Base-by-base conservation (phyloP, 2,329 filamentous ascomycete species). In the Chaetomium strumarium region DNA sequence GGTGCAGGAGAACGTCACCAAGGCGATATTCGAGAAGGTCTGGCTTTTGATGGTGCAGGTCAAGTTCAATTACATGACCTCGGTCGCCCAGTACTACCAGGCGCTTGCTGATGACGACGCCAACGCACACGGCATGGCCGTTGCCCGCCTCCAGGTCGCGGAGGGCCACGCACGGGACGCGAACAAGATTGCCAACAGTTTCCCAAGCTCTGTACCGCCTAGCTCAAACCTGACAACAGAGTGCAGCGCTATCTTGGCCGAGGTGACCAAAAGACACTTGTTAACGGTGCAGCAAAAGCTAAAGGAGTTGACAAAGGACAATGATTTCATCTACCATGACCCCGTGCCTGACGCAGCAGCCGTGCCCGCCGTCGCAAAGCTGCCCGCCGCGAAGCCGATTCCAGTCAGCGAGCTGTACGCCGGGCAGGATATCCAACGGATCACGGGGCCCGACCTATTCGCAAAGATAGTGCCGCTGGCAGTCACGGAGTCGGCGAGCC, bases 251-350 rank as follows among this genome's bases (percentile, higher is more conserved):
- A 77, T 84, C 48, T 72, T 99, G 34, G 74, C 81, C n/a, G 90
- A 95, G 33, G 80, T 95, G 58, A 85, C 89, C 14, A 95, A 90
- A 67, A 82, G 90, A 56, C 92, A 97, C 62, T 71, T 88, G 29
- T 77, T 86, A 0, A 85, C 83, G 31, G 85, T 96, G 3, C 87
- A 95, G 66, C 87, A 92, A 56, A 91, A 88, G 67, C 74, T 96
- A 19, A 75, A 76, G 16, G 84, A 88, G 55, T 78, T 91, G 46
- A 77, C 80, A 60, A 96, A 95, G 64, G 93, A 99, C 68, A 99
- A 99, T 61, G 93, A 99, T 67, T 97, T 93, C 69, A 96, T 99
- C 66, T 99, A 99, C 66, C 93, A 99, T 67, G 90, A 97, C 62
- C 85, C 83, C 1, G 85, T 99, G 1, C 92, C 93, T 0, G 84